A percentile compares a stretch with the other conserved stretches of the same genome.
phyloP scores from a whole-genome alignment of 2,329 filamentous ascomycete species.

The Microcyclospora tardicrescens region DNA sequence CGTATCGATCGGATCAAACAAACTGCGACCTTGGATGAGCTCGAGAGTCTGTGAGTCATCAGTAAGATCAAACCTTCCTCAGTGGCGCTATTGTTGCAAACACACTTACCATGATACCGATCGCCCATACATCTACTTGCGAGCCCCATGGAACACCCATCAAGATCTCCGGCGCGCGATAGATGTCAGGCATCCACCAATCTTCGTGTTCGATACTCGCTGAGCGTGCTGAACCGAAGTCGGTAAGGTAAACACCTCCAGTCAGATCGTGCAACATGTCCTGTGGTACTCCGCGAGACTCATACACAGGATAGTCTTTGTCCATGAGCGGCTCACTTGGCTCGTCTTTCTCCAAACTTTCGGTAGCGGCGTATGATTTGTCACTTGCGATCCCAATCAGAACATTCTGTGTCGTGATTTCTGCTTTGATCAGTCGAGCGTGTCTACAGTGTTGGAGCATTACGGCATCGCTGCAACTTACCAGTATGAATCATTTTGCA shows the following conservation, averaged over 20 bases:
- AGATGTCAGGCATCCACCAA: constrained; percentile 17
- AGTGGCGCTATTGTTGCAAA: not conserved
- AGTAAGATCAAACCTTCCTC: too few relatives aligned
- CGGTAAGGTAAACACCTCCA: constrained; percentile 10
- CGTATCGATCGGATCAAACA: constrained; percentile 18
- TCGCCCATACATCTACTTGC: constrained; percentile 16
- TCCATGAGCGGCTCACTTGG: constrained; percentile 1
- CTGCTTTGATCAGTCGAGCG: constrained; percentile 1
- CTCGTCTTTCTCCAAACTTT: constrained; percentile 2
- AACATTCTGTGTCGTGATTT: constrained; percentile 24
- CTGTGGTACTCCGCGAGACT: constrained; percentile 1
- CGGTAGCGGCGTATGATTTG: too few relatives aligned
- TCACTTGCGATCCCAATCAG: constrained; percentile 28
- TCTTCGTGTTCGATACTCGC: constrained; percentile 4
- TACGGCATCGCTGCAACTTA: constrained; percentile 8
- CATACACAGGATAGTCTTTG: not conserved
- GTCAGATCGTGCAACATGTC: too few relatives aligned
- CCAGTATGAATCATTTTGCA: constrained; percentile 13
- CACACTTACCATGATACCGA: constrained; percentile 16
- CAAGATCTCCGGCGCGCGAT: constrained; percentile 16
- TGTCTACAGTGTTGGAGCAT: constrained; percentile 25
- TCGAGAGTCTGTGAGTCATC: constrained; percentile 13
- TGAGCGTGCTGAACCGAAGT: constrained; percentile 13
- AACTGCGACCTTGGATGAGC: constrained; percentile 16
- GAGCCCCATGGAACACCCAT: constrained; percentile 14